These are phyloP conservation scores for Chalciporus sphaerocephalus DNA, from an alignment of 768 basidiomycete species.

Conservation along the genomic window DNA sequence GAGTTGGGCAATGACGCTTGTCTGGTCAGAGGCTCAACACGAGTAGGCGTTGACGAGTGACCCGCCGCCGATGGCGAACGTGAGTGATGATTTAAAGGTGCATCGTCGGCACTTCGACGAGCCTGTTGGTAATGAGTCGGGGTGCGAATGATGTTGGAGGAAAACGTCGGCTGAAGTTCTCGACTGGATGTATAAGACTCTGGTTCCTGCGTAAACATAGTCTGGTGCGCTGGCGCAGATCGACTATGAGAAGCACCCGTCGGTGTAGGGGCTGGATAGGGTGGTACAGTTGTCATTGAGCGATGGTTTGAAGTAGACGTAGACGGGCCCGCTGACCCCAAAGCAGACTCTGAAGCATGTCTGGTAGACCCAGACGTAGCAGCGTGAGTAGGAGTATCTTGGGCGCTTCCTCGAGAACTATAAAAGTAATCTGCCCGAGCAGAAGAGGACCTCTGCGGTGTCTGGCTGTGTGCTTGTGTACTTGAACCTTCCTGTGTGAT, in stretches of 20 bases:
- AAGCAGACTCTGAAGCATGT: constrained; percentile 23
- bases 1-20: constrained; percentile 26
- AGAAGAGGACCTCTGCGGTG: constrained; percentile 20
- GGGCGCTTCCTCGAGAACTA: constrained; percentile 1
- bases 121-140: constrained; percentile 51
- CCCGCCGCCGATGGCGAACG: constrained; percentile 23
- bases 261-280: constrained; percentile 30
- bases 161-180: constrained; percentile 65
- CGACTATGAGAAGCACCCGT: constrained; percentile 9
- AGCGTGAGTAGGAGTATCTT: constrained; percentile 10
- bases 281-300: constrained; percentile 15
- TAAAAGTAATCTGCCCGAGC: constrained; percentile 18
- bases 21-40: constrained; percentile 21
- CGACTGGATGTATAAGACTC: constrained; percentile 48
- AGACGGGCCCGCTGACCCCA: neutral
- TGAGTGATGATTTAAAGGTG: constrained; percentile 12
- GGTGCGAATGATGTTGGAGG: constrained; percentile 62
- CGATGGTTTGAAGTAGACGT: constrained; percentile 19
- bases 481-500: constrained; percentile 10
- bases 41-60: constrained; percentile 15
- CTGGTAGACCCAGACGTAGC: constrained; percentile 16
- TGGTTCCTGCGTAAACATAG: constrained; percentile 22
- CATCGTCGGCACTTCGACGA: constrained; percentile 27
- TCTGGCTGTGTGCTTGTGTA: constrained; percentile 17
- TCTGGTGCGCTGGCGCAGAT: constrained; percentile 11